Evolutionary conservation across 208 protist species (phyloP).

Genomic region (Spongospora subterranea): DNA sequence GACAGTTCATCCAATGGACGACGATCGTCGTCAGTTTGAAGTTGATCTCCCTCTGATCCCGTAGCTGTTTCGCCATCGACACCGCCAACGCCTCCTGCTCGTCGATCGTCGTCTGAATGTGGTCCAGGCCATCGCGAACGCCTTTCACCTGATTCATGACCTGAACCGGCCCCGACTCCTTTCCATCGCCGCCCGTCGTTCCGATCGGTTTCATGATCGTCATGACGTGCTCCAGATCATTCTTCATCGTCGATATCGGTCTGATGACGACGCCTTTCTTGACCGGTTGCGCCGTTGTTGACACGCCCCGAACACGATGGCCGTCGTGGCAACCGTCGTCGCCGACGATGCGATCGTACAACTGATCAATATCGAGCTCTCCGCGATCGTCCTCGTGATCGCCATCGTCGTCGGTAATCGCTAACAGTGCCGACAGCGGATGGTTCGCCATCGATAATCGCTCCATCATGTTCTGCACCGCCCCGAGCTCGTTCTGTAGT

Average conservation of each 20-base stretch:
- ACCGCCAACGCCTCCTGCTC: neutral
- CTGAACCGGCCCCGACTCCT: neutral
- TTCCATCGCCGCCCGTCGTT: neutral
- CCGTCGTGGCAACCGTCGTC: neutral
- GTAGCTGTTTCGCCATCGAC: neutral
- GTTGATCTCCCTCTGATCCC: neutral
- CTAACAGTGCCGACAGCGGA: neutral
- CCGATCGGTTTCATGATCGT: neutral
- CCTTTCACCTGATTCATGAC: neutral
- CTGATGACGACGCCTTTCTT: neutral
- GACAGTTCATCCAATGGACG: no score
- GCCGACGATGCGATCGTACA: neutral
- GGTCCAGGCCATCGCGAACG: neutral
- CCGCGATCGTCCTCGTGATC: neutral
- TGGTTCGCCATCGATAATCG: neutral
- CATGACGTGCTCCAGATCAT: neutral
- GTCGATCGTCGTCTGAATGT: slow-evolving; percentile 1
- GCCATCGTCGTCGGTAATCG: neutral
- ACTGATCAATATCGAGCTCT: neutral
- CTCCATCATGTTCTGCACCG: neutral
- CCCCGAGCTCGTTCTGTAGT: slow-evolving; percentile 22
- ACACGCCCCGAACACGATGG: neutral
- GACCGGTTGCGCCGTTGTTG: no score
- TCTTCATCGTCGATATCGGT: neutral
- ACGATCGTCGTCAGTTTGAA: neutral